phyloP scores from a whole-genome alignment of 768 basidiomycete genomes.

The Punctularia strigosozonata region DNA sequence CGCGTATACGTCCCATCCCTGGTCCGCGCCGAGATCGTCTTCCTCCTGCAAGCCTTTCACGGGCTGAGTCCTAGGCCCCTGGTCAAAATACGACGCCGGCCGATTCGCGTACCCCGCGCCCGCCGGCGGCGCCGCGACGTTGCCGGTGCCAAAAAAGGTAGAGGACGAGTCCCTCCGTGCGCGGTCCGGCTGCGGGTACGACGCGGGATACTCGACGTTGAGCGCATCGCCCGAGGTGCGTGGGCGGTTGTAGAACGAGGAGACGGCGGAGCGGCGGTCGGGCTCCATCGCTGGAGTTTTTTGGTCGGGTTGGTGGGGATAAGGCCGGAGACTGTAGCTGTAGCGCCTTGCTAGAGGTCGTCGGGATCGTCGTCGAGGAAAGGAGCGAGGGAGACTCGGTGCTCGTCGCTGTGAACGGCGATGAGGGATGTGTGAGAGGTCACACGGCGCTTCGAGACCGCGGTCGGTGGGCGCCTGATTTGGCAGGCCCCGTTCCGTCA shows the following conservation, averaged over 20 bases:
- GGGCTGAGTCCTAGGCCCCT: constrained; percentile 65
- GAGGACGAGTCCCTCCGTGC: constrained; percentile 59
- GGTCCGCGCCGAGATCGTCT: constrained; percentile 32
- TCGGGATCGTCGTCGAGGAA: no score
- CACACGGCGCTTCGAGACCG: no score
- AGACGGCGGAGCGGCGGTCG: constrained; percentile 69
- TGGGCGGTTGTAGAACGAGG: constrained; percentile 60
- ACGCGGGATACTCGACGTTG: constrained; percentile 34
- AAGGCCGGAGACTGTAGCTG: no score
- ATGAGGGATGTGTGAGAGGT: no score
- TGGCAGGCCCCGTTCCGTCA: no score
- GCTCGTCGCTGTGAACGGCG: no score
- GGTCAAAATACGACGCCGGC: constrained; percentile 52
- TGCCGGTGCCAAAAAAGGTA: constrained; percentile 42
- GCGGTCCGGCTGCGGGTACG: constrained; percentile 18
- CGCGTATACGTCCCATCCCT: constrained; percentile 71
- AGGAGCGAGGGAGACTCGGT: no score
- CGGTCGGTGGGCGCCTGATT: no score
- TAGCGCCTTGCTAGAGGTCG: no score
- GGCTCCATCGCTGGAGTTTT: constrained; percentile 66
- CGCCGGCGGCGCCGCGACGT: constrained; percentile 22
- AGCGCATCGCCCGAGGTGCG: constrained; percentile 52
- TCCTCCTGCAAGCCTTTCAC: constrained; percentile 72
- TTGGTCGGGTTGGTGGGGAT: no score
- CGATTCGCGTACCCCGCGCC: constrained; percentile 44